phyloP scores from a whole-genome alignment of 129 eudicot species.

The Lactuca saligna region DNA sequence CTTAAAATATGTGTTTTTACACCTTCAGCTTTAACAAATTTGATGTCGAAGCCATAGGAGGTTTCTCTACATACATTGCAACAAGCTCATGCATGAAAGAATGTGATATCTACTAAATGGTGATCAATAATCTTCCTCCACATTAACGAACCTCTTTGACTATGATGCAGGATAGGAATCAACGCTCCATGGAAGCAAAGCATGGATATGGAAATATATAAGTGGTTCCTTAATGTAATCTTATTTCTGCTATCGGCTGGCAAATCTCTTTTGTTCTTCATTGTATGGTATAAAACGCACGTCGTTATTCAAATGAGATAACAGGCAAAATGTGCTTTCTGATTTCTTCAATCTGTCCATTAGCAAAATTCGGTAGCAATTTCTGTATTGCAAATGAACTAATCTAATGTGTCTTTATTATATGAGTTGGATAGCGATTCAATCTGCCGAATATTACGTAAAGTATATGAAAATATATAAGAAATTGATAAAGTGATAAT shows the following conservation, averaged over 20 bases:
- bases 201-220: conserved; percentile 10
- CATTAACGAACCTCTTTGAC: not conserved
- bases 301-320: conserved; percentile 2
- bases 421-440: not conserved
- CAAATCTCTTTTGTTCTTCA: not conserved
- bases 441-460: not conserved
- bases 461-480: not conserved
- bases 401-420: conserved; percentile 1
- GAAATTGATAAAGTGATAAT: not conserved
- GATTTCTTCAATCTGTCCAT: not conserved
- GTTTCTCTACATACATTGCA: conserved; percentile 11
- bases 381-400: not conserved
- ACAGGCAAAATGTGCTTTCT: conserved; percentile 21
- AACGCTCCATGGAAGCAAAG: conserved; percentile 13
- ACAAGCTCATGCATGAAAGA: conserved; percentile 15
- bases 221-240: conserved; percentile 28
- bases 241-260: conserved; percentile 14
- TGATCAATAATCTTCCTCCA: not conserved
- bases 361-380: not conserved
- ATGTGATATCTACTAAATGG: not conserved
- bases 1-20: too few species aligned
- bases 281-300: conserved; percentile 6
- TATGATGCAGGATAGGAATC: conserved; percentile 34
- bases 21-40: too few species aligned
- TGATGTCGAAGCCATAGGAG: too few species aligned